Evolutionary conservation across 257 asterid genomes (phyloP).

Genomic region (Fraxinus excelsior): DNA sequence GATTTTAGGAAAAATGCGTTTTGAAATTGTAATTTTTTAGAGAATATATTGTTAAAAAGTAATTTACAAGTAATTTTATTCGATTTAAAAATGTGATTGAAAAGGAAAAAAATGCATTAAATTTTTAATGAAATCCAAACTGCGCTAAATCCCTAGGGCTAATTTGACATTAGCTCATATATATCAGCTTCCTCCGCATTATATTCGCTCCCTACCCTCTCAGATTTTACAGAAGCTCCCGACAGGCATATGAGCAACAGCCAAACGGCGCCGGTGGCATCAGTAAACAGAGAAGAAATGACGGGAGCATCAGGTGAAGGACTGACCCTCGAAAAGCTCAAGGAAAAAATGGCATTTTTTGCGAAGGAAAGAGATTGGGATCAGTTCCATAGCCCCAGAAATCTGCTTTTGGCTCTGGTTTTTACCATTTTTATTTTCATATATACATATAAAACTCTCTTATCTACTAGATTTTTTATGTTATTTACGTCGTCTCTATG

Average conservation of each 20-base stretch:
- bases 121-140: too few relatives aligned
- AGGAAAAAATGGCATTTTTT: constrained; percentile 50
- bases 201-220: background rate
- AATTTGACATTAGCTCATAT: background rate
- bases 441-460: background rate
- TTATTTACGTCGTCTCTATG: background rate
- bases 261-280: background rate
- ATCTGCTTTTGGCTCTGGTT: constrained; percentile 62
- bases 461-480: background rate
- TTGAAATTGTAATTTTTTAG: too few relatives aligned
- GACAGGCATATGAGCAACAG: background rate
- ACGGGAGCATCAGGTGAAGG: constrained; percentile 8
- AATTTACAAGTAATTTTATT: too few relatives aligned
- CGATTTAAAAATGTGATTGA: too few relatives aligned
- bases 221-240: background rate
- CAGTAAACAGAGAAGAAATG: background rate
- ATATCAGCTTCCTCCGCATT: background rate
- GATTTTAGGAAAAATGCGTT: too few relatives aligned
- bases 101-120: too few relatives aligned
- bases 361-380: constrained; percentile 66
- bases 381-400: constrained; percentile 63
- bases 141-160: background rate
- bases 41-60: too few relatives aligned
- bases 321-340: constrained; percentile 42
- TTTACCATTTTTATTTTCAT: background rate